Evolutionary conservation across 805 yeast species (phyloP), one percentile per base, ranked within the genome.

Genomic region (Sugiyamaella americana): DNA sequence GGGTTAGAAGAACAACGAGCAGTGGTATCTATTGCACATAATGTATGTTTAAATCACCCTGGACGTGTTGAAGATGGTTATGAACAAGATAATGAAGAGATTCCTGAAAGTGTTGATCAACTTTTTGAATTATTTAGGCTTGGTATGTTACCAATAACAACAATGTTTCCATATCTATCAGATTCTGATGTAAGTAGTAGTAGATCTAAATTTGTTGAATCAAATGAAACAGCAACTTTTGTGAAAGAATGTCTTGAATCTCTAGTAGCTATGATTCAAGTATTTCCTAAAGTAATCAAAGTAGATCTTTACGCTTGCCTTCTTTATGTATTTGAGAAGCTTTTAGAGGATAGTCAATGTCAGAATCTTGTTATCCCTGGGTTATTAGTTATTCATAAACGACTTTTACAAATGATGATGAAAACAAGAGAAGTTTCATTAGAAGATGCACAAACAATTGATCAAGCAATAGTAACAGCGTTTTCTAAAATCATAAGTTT

Each of bases 41-140:
- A 73, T 41, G 67, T 84, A 21, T 80, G 82, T 44, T 60, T 70
- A 34, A 64, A 71, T 16, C 74, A 73, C 54, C 67, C 73, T 22
- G 49, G 46, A 5, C 40, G 43, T 11, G 38, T 24, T 60, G 24
- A 49, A 13, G 61, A 8, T 2, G 35, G 29, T 5, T 41, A 62
- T 16, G 55, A 52, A 3, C 51, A 62, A 1, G 62, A 66, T 1
- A 78, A 74, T 6, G 71, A 59, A 16, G 53, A 68, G 32, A 67
- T 79, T 46, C 67, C 74, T 29, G 64, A 69, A 23, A 82, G 80
- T 43, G 81, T 85, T 46, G 95, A 87, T 55, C 87, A 85, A 57
- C 66, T 87, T 38, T 87, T 91, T 62, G 97, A 91, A 59, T 68
- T 89, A 21, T 65, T 88, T 42, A 72, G 96, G 51, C 73, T 88